These are phyloP conservation scores for Bondarzewia mesenterica DNA, from an alignment of 1,284 basidiomycete species.

Conservation along the genomic window DNA sequence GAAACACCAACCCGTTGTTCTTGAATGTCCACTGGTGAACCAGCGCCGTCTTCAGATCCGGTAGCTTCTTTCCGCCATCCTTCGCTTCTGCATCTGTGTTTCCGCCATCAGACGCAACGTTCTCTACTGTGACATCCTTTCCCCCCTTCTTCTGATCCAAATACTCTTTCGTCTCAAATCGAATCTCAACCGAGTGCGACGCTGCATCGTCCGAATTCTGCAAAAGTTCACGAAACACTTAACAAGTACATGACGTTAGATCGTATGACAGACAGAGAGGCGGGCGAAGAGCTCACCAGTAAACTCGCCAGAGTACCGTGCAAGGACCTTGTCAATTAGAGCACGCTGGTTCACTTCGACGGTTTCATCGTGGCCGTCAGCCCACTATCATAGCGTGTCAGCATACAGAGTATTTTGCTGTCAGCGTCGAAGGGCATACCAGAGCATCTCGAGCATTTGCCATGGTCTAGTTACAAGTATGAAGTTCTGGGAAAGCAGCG, in stretches of 20 bases:
- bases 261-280: background rate
- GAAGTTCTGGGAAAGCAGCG: too few species aligned
- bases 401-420: background rate
- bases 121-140: background rate
- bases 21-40: constrained; percentile 71
- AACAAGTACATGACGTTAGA: background rate
- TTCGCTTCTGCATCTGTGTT: background rate
- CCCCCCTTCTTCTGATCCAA: constrained; percentile 30
- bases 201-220: constrained; percentile 95
- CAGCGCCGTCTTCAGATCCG: constrained; percentile 54
- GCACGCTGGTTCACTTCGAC: constrained; percentile 96
- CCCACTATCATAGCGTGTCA: constrained; percentile 47
- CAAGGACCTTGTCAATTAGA: constrained; percentile 88
- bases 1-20: constrained; percentile 81
- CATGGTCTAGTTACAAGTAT: too few species aligned
- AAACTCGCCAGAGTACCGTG: constrained; percentile 91
- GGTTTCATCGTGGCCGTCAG: constrained; percentile 67
- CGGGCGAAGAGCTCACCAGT: constrained; percentile 42
- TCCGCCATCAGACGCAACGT: background rate
- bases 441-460: background rate
- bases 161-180: constrained; percentile 64
- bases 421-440: background rate
- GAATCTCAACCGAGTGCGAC: constrained; percentile 75
- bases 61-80: constrained; percentile 21
- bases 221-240: constrained; percentile 85